Evolutionary conservation across 23 red algal genomes (phyloP), one percentile per base, ranked within the genome.

Genomic region (Porphyridium purpureum): DNA sequence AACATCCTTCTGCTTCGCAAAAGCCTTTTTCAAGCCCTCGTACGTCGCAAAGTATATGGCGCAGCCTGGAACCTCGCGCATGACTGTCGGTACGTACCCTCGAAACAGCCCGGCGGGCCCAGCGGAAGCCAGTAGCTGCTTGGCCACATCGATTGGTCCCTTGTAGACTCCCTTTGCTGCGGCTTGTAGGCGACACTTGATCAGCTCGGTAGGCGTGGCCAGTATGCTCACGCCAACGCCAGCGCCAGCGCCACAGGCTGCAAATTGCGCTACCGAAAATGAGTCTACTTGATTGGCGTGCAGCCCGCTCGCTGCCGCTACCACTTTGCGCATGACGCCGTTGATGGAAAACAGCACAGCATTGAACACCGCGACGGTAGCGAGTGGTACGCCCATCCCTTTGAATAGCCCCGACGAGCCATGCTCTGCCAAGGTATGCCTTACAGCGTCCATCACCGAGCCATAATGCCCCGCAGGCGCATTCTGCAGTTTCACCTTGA

Each of bases 401-500:
- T 64, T 65, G 50, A 62, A 88, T 24, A 88, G 52, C 11, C 82
- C 82, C 4, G 48, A 33, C 0, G 62, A 56, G 23, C 82, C 82
- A 29, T 88, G 48, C 19, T 24, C 36, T 32, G 50, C 27, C 0
- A 88, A 49, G 1, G 69, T 67, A 29, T 88, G 63, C 29, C 66
- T 51, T 17, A 77, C 46, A 9, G 67, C 71, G 52, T 75, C 69
- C 14, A 66, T 54, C 4, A 67, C 81, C 26, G 56, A 61, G 7
- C 46, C 62, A 50, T 80, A 68, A 35, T 44, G 53, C 20, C 55
- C 59, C 21, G 63, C 35, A 15, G 70, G 49, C 70, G 67, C 63
- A 8, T 55, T 77, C 52, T 86, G 81, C 14, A 86, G 70, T 57
- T 86, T 86, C 0, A 86, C 81, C 49, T 86, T 86, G 48, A 86